Conservation (phyloP, 1,284 basidiomycete species). For the Kalmanozyma brasiliensis region DNA sequence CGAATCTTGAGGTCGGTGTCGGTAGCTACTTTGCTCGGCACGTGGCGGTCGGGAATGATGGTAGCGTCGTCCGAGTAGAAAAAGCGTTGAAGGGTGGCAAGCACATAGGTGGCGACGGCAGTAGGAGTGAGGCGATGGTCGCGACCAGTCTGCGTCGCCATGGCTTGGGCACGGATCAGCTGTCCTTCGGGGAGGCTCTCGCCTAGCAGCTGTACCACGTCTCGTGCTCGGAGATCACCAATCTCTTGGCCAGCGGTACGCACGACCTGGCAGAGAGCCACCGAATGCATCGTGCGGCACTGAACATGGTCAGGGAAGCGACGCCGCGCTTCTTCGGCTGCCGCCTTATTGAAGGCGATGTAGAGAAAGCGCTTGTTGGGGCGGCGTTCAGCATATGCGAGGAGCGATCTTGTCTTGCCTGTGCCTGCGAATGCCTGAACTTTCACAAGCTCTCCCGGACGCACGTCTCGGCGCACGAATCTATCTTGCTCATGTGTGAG, state of each 20-base stretch:
- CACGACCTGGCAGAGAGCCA: slow-evolving; percentile 51
- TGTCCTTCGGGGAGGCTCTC: slow-evolving; percentile 51
- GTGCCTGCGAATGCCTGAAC: slow-evolving; percentile 63
- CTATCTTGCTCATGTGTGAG: slow-evolving; percentile 59
- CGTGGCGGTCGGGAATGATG: slow-evolving; percentile 46
- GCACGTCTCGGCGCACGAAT: slow-evolving; percentile 51
- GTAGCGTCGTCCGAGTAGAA: slow-evolving; percentile 55
- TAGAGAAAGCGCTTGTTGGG: slow-evolving; percentile 57
- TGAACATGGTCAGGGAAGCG: slow-evolving; percentile 58
- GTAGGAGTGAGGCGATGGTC: slow-evolving; percentile 48
- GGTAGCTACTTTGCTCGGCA: slow-evolving; percentile 47
- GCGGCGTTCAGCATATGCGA: slow-evolving; percentile 53
- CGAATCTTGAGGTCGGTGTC: slow-evolving; percentile 51
- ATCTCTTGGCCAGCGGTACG: slow-evolving; percentile 48
- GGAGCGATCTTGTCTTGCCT: slow-evolving; percentile 59
- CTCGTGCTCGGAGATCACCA: slow-evolving; percentile 52
- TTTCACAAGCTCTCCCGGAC: slow-evolving; percentile 52
- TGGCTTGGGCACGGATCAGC: slow-evolving; percentile 20
- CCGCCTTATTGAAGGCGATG: slow-evolving; percentile 61
- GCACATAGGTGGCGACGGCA: slow-evolving; percentile 59
- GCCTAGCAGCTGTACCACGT: slow-evolving; percentile 48
- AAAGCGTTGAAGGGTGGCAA: slow-evolving; percentile 56
- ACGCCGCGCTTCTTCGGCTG: slow-evolving; percentile 49
- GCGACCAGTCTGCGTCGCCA: slow-evolving; percentile 31
- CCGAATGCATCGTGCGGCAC: slow-evolving; percentile 62